Percentiles rank a stretch among this genome's conserved stretches.
These are phyloP conservation scores for Diophrys appendiculata DNA, from an alignment of 73 alveolate genomes.

Conservation along the genomic window DNA sequence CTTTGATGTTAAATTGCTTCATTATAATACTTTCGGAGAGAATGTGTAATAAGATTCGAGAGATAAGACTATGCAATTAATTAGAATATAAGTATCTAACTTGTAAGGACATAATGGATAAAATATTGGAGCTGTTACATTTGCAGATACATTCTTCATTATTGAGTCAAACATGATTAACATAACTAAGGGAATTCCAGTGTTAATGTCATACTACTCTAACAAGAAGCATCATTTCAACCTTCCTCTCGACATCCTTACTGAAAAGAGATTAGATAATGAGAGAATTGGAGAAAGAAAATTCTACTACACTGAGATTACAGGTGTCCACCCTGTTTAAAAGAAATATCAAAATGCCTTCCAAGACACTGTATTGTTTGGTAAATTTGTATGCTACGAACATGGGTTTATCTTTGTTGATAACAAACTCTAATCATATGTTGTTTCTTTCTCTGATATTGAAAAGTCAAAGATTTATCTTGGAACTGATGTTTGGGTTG, in stretches of 20 bases:
- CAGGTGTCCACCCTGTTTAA: slow-evolving; percentile 32
- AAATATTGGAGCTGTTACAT: slow-evolving; percentile 50
- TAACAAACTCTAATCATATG: slow-evolving; percentile 21
- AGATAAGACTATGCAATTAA: slow-evolving; percentile 11
- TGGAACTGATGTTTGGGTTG: slow-evolving; percentile 16
- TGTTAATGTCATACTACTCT: slow-evolving; percentile 23
- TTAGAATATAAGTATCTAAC: slow-evolving; percentile 37
- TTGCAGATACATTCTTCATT: slow-evolving; percentile 54
- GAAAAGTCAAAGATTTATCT: slow-evolving; percentile 20
- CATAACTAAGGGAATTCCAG: slow-evolving; percentile 56
- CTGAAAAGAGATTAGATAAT: slow-evolving; percentile 37
- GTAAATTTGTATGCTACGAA: slow-evolving; percentile 49
- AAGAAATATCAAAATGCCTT: slow-evolving; percentile 5
- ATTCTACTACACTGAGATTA: slow-evolving; percentile 10
- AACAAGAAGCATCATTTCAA: slow-evolving; percentile 39
- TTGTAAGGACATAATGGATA: slow-evolving; percentile 31
- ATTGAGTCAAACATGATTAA: slow-evolving; percentile 19
- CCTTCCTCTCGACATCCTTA: slow-evolving; percentile 15
- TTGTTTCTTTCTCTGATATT: slow-evolving; percentile 30
- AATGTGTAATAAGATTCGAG: slow-evolving; percentile 2
- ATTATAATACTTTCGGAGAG: slow-evolving; percentile 54
- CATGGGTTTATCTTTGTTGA: slow-evolving; percentile 47
- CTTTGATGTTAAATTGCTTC: background rate
- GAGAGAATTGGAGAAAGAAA: slow-evolving; percentile 50
- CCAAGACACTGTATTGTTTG: slow-evolving; percentile 27